Conservation (phyloP, 768 basidiomycete genomes). For the Rickenella mellea region DNA sequence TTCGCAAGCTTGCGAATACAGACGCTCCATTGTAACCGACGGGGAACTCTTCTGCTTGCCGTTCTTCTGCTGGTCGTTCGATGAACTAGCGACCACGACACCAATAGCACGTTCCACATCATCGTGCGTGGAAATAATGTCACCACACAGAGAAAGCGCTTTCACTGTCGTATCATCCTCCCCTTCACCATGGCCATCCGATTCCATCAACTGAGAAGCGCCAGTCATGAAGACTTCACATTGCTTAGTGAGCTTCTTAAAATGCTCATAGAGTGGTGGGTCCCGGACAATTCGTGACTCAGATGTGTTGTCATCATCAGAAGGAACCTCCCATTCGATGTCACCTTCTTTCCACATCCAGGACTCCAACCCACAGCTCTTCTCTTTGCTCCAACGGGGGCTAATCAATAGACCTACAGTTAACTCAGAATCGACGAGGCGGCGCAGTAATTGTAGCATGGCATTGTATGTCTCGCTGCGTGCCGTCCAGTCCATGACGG, state of each 20-base stretch:
- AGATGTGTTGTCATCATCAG: constrained; percentile 6
- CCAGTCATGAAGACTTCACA: constrained; percentile 39
- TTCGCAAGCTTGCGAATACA: constrained; percentile 36
- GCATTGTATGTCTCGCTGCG: constrained; percentile 38
- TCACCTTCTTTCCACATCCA: constrained; percentile 40
- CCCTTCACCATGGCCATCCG: constrained; percentile 13
- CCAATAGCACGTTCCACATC: constrained; percentile 39
- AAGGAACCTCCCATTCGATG: constrained; percentile 32
- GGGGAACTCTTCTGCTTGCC: constrained; percentile 24
- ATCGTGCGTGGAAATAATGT: constrained; percentile 39
- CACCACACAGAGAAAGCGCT: constrained; percentile 38
- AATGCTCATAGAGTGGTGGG: constrained; percentile 37
- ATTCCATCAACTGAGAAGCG: constrained; percentile 30
- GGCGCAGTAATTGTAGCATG: constrained; percentile 35
- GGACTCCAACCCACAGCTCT: constrained; percentile 31
- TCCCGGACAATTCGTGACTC: constrained; percentile 22
- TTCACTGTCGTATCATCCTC: constrained; percentile 27
- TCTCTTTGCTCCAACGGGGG: constrained; percentile 26
- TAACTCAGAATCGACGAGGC: constrained; percentile 43
- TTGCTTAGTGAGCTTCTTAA: constrained; percentile 44
- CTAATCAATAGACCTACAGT: constrained; percentile 36
- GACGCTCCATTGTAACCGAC: constrained; percentile 25
- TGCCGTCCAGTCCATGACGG: constrained; percentile 41
- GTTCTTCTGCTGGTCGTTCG: constrained; percentile 9
- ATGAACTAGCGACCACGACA: constrained; percentile 23